Evolutionary conservation across 768 basidiomycete genomes (phyloP).

Genomic region (Psilocybe azurescens): DNA sequence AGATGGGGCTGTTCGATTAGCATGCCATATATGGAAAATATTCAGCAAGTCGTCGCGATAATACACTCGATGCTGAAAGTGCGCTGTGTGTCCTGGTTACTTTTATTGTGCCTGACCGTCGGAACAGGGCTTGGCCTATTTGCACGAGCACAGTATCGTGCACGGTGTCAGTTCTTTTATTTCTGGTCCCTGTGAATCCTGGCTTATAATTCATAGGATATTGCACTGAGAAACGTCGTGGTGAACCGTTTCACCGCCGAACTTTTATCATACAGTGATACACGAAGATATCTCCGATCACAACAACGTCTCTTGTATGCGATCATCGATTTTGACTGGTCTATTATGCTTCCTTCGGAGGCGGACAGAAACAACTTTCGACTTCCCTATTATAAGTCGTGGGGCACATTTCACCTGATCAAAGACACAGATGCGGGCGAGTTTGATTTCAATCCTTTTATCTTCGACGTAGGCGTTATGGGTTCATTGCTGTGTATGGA

Average conservation of each 20-base stretch:
- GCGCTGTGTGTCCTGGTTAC: background rate
- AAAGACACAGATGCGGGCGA: conserved; percentile 5
- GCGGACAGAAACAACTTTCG: background rate
- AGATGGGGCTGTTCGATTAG: background rate
- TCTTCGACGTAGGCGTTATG: conserved; percentile 26
- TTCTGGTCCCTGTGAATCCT: background rate
- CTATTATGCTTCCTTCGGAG: conserved; percentile 19
- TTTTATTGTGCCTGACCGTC: background rate
- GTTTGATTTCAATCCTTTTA: background rate
- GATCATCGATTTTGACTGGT: conserved; percentile 26
- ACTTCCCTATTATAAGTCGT: conserved; percentile 19
- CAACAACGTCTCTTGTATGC: conserved; percentile 11
- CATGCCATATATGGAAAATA: background rate
- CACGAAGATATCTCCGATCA: background rate
- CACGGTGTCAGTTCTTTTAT: background rate
- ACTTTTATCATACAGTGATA: background rate
- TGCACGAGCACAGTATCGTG: background rate
- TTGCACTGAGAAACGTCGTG: background rate
- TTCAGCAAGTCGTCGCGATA: background rate
- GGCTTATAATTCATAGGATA: background rate
- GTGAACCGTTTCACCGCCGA: background rate
- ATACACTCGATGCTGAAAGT: background rate
- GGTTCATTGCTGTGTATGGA: conserved; percentile 13
- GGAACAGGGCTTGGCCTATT: background rate
- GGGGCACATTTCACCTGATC: conserved; percentile 8